Evolutionary conservation across 1,139 yeast species (phyloP).

Genomic region (Hyphopichia khmerensis): DNA sequence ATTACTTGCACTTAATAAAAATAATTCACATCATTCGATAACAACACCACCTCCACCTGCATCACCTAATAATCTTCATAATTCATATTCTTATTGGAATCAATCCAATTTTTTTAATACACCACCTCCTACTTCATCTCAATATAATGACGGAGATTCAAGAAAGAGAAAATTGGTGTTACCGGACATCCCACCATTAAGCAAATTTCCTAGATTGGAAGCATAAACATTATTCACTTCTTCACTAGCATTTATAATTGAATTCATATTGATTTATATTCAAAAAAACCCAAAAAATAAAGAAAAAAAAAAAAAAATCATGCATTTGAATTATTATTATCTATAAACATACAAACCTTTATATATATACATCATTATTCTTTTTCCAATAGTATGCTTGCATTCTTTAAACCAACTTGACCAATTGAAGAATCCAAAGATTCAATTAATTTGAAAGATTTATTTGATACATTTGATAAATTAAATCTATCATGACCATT

Average conservation of each 20-base stretch:
- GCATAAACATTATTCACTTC: not conserved
- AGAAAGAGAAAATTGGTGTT: conserved; percentile 3
- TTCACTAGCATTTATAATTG: not conserved
- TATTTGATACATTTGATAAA: conserved; percentile 62
- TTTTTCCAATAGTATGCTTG: conserved; percentile 72
- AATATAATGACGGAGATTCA: not conserved
- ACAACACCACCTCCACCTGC: not conserved
- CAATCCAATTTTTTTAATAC: not conserved
- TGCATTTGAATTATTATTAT: too few relatives aligned
- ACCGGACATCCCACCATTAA: conserved; percentile 24
- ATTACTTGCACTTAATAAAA: conserved; percentile 10
- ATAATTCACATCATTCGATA: not conserved
- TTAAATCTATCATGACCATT: conserved; percentile 35
- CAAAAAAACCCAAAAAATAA: too few relatives aligned
- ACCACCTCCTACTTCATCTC: not conserved
- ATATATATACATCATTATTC: conserved; percentile 17
- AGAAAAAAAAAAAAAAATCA: not conserved
- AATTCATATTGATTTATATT: not conserved
- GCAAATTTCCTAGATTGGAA: conserved; percentile 17
- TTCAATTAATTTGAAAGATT: conserved; percentile 64
- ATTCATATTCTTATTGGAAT: not conserved
- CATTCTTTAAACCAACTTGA: conserved; percentile 77
- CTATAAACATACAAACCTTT: too few relatives aligned
- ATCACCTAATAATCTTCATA: not conserved
- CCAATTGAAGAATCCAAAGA: conserved; percentile 60